Conservation (phyloP, 2,329 filamentous ascomycete genomes). For the Aschersonia sp. region DNA sequence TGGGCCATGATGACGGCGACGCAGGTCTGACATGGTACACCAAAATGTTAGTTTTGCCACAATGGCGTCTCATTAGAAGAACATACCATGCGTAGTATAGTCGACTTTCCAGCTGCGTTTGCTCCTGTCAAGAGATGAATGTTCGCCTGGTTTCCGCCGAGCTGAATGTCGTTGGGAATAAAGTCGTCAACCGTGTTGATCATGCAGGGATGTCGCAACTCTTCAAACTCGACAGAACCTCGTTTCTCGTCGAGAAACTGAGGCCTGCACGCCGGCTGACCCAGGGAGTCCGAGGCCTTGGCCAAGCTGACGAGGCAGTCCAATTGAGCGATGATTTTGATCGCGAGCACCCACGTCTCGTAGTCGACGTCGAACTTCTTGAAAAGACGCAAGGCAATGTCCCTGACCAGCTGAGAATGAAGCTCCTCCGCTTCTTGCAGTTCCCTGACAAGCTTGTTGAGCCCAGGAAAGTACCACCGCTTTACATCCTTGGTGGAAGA, state of each 20-base stretch:
- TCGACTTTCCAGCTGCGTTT: constrained; percentile 95
- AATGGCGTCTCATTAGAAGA: background rate
- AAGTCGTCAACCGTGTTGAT: constrained; percentile 80
- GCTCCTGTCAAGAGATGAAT: constrained; percentile 89
- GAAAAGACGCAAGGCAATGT: constrained; percentile 73
- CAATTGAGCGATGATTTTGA: constrained; percentile 79
- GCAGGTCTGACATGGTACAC: constrained; percentile 49
- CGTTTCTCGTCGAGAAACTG: constrained; percentile 75
- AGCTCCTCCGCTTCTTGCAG: constrained; percentile 91
- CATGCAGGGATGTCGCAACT: constrained; percentile 92
- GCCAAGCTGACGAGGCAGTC: constrained; percentile 92
- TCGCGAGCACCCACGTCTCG: constrained; percentile 71
- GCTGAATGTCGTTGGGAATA: constrained; percentile 84
- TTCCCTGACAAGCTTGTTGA: constrained; percentile 69
- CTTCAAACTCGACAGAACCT: constrained; percentile 80
- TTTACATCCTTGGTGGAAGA: constrained; percentile 83
- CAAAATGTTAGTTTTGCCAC: background rate
- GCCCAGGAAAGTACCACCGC: constrained; percentile 81
- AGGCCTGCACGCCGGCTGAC: constrained; percentile 78
- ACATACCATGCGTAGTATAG: constrained; percentile 79
- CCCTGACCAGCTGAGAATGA: constrained; percentile 80
- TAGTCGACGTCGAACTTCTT: constrained; percentile 81
- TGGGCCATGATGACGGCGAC: constrained; percentile 96
- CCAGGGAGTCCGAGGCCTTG: constrained; percentile 71
- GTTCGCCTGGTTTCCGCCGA: constrained; percentile 69